Evolutionary conservation across 352 stramenopile genomes (phyloP), one percentile per base, ranked within the genome.

Genomic region (Albugo laibachii): DNA sequence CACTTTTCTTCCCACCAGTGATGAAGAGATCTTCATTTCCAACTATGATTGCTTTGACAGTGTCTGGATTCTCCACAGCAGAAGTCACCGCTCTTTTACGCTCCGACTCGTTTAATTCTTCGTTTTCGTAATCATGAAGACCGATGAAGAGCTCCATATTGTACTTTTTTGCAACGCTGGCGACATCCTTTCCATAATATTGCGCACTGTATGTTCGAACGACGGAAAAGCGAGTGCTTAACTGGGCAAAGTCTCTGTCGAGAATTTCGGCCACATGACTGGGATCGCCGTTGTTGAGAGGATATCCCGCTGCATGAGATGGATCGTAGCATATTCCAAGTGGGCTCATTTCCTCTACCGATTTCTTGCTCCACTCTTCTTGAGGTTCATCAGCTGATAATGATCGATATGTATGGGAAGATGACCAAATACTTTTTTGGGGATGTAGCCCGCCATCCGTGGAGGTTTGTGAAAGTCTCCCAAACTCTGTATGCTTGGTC

Each of bases 131-230:
- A 39, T 54, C 59, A 53, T 69, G 75, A 11, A 79, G 59, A 16
- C 66, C 65, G 2, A 80, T 48, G 44, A 72, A 71, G 13, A 81
- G 46, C 54, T 76, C 73, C 21, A 80, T 21, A n/a, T 58, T 56
- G 50, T 76, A 63, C 55, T 65, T 63, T 18, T 50, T 53, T 0
- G 65, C 65, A 46, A 67, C 70, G 38, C 62, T 50, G 16, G 66
- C 58, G 2, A 77, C 52, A 35, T 59, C 50, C 27, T 75, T 66
- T 36, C 62, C 65, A 36, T 58, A 73, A 42, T 65, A 72, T 45
- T 69, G 58, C 47, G 70, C 63, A 56, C 80, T 66, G 55, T 71
- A 83, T 18, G 67, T 83, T 38, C 65, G 67, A 45, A 77, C 63
- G 38, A 70, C 58, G 2, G 58, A 69, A 53, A 78, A 69, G 21